Evolutionary conservation across 2,329 filamentous ascomycete genomes (phyloP), one percentile per base, ranked within the genome.

Genomic region (Fusarium piperis): DNA sequence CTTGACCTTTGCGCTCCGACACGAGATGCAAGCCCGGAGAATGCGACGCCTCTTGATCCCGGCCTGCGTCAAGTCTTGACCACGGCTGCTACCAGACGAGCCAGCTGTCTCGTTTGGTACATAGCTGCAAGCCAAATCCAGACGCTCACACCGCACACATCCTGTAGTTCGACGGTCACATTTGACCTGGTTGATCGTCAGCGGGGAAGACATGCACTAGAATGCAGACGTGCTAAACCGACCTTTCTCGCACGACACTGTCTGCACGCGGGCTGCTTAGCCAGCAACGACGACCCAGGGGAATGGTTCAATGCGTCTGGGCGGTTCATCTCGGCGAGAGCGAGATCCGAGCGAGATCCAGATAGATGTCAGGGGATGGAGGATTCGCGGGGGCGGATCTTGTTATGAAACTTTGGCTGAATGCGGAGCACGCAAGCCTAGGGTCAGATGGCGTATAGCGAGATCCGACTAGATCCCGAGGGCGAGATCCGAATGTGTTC

Each of bases 1-100:
- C 35, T 79, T 81, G 0, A 78, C 74, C 59, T 83, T 83, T 13
- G 78, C 75, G 36, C 65, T 70, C 4, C 81, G 76, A 67, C 81
- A 83, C n/a, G 71, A 58, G 3, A 73, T 62, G 59, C 81, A 83
- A 7, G 81, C 81, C 9, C 64, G 64, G 0, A 66, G 63, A 1
- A 71, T 72, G 0, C 78, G 68, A 1, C 76, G 68, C 4, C 78
- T 67, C 64, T 76, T 77, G 32, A 73, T 78, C 1, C 78, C 78
- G 1, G 78, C 77, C 33, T 79, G 70, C 0, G 77, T 79, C 30
- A 78, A 59, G 0, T 68, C 64, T 2, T 67, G 39, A 3, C 53
- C 26, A 20, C 8, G 13, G 20, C 23, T 23, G 51, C 48, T n/a
- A 11, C 26, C n/a, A 1, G 32, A 23, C 11, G 30, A 6, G 0